A percentile compares a stretch with the other conserved stretches of the same genome.
These are phyloP conservation scores for Sphaceloma murrayae DNA, from an alignment of 2,329 filamentous ascomycete genomes.

Conservation along the genomic window DNA sequence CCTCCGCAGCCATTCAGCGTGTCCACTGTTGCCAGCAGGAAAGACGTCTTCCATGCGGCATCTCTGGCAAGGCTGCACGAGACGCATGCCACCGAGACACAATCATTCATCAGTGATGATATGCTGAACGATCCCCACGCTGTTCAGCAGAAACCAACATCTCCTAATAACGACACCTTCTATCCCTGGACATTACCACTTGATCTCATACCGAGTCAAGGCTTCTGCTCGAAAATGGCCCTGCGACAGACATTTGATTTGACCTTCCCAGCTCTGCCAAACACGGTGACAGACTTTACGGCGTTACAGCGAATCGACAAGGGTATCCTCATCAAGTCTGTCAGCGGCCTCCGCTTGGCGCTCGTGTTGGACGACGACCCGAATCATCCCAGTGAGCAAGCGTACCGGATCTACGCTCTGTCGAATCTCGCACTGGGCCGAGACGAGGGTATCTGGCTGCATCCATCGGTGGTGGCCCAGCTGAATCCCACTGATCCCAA, in stretches of 20 bases:
- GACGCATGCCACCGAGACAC: slow-evolving; percentile 48
- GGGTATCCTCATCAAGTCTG: slow-evolving; percentile 51
- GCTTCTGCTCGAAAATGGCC: slow-evolving; percentile 63
- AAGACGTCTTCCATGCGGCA: slow-evolving; percentile 81
- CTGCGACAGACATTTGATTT: slow-evolving; percentile 63
- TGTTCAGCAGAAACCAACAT: slow-evolving; percentile 44
- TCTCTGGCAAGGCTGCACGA: slow-evolving; percentile 68
- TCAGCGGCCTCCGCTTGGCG: slow-evolving; percentile 53
- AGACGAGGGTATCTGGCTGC: slow-evolving; percentile 77
- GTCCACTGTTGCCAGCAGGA: slow-evolving; percentile 68
- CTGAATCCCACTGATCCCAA: slow-evolving; percentile 71
- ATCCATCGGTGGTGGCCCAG: slow-evolving; percentile 56
- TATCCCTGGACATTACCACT: slow-evolving; percentile 89
- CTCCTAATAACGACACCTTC: slow-evolving; percentile 67
- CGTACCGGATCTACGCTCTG: slow-evolving; percentile 68
- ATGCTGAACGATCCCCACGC: slow-evolving; percentile 41
- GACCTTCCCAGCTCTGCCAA: slow-evolving; percentile 51
- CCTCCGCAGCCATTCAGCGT: slow-evolving; percentile 55
- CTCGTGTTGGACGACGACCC: slow-evolving; percentile 55
- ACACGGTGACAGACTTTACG: slow-evolving; percentile 34
- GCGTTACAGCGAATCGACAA: slow-evolving; percentile 49
- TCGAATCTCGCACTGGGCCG: slow-evolving; percentile 73
- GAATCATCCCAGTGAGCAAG: slow-evolving; percentile 29
- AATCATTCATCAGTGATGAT: slow-evolving; percentile 10
- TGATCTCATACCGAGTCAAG: slow-evolving; percentile 63